Evolutionary conservation across 768 basidiomycete genomes (phyloP).

Genomic region (Mycena alexandri): DNA sequence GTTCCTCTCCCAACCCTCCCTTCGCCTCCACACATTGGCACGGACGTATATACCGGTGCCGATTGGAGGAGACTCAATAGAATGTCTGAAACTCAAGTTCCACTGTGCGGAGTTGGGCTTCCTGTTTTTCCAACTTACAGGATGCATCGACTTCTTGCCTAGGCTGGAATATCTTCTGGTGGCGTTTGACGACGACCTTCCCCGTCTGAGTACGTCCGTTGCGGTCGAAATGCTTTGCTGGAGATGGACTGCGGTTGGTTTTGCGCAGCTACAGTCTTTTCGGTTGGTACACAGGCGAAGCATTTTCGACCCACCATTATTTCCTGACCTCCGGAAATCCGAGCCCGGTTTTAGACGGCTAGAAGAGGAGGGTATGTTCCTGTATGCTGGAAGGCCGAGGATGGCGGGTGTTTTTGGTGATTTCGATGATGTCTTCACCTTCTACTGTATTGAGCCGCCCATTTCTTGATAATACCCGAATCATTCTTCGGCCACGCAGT

Average conservation of each 20-base stretch:
- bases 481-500: no score
- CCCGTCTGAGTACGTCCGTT: neutral
- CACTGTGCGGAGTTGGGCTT: neutral
- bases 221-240: slow-evolving; percentile 5
- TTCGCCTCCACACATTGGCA: no score
- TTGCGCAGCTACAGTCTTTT: slow-evolving; percentile 10
- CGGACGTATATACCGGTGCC: no score
- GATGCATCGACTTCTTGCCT: neutral
- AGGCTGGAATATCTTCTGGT: slow-evolving; percentile 1
- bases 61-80: no score
- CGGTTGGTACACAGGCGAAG: neutral
- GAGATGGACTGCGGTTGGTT: slow-evolving; percentile 8
- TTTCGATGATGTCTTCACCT: neutral
- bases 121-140: neutral
- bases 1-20: slow-evolving; percentile 1
- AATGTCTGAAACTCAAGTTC: no score
- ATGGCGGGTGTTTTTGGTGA: neutral
- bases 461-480: no score
- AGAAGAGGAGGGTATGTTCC: neutral
- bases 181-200: neutral
- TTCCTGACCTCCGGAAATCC: neutral
- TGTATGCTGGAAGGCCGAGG: slow-evolving; percentile 4
- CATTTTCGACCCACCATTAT: no score
- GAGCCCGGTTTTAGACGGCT: neutral
- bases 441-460: no score